Evolutionary conservation across 352 stramenopile genomes (phyloP), one percentile per base, ranked within the genome.

Genomic region (Pythium aquatile): DNA sequence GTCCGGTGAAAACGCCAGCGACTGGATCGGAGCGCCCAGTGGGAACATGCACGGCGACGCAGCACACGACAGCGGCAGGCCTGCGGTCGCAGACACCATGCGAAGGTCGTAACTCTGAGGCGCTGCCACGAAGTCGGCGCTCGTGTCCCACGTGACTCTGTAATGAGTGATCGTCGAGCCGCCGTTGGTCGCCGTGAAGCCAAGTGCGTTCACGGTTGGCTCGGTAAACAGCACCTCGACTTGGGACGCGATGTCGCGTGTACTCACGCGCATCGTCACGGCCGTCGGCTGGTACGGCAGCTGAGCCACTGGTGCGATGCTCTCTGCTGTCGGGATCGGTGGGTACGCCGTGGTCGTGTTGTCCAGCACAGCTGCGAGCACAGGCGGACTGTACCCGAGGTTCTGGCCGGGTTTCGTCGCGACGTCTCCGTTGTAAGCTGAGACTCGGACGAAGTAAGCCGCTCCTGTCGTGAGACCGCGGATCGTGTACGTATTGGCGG

Each of bases 21-120:
- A 92, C 72, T 98, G 94, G 11, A 98, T 86, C 65, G 97, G 86
- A 5, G 88, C 79, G n/a, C 96, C 96, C 20, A 98, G 66, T 17
- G 93, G 88, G 61, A 98, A 93, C 55, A 83, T 69, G 66, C 96
- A 99, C 8, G 71, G 55, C 0, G 61, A 65, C 1, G 56, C 56
- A 0, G 53, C 72, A 30, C 85, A 95, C 1, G 67, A 72, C 3
- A 67, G 11, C 0, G 59, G 46, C 32, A 46, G 55, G 49, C 70
- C 74, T 3, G 35, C 24, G 4, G 66, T 63, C 1, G 35, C 54
- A 16, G 74, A 74, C 9, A 81, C 63, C 65, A 87, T 87, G 1
- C 78, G 75, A 20, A 88, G 70, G 32, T 91, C 76, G 58, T 88
- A 91, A 0, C 66, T 78, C 33, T 69, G 55, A 20, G 78, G 68